Percentiles rank a stretch among this genome's conserved stretches.
phyloP scores from a whole-genome alignment of 169 alveolate species.

The Plasmodium coatneyi region DNA sequence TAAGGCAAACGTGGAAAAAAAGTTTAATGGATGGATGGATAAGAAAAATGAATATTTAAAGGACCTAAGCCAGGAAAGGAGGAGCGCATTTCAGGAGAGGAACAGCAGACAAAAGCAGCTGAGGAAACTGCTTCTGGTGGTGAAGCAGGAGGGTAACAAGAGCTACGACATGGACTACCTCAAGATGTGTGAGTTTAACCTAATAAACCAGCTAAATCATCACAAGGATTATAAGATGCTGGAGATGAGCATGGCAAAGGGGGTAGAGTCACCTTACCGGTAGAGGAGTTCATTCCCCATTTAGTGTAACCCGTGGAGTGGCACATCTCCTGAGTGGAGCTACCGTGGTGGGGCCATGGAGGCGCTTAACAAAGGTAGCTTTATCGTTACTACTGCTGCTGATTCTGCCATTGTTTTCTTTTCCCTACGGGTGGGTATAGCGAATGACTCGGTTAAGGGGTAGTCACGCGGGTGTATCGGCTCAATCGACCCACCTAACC shows the following conservation, averaged over 20 bases:
- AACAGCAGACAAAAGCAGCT: slow-evolving; percentile 55
- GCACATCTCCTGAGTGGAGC: too few species aligned
- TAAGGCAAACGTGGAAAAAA: slow-evolving; percentile 24
- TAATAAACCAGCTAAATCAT: slow-evolving; percentile 27
- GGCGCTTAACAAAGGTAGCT: too few species aligned
- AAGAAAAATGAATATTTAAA: slow-evolving; percentile 31
- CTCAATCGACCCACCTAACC: not conserved
- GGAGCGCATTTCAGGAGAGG: slow-evolving; percentile 27
- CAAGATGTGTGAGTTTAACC: slow-evolving; percentile 40
- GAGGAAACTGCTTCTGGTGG: slow-evolving; percentile 24
- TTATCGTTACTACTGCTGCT: too few species aligned
- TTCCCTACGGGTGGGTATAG: not conserved
- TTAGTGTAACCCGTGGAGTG: not conserved
- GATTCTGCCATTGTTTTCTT: not conserved
- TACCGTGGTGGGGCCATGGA: not conserved
- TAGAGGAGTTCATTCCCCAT: not conserved
- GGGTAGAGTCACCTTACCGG: not conserved
- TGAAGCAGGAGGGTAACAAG: slow-evolving; percentile 56
- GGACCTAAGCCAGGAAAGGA: slow-evolving; percentile 52
- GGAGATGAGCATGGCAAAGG: slow-evolving; percentile 38
- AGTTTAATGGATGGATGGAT: slow-evolving; percentile 42
- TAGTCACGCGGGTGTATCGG: not conserved
- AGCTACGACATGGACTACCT: slow-evolving; percentile 56
- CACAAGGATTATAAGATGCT: slow-evolving; percentile 41
- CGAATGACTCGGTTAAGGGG: not conserved